These are phyloP conservation scores for Linnemannia elongata DNA, from an alignment of 192 early-diverging fungal genomes.

Conservation along the genomic window DNA sequence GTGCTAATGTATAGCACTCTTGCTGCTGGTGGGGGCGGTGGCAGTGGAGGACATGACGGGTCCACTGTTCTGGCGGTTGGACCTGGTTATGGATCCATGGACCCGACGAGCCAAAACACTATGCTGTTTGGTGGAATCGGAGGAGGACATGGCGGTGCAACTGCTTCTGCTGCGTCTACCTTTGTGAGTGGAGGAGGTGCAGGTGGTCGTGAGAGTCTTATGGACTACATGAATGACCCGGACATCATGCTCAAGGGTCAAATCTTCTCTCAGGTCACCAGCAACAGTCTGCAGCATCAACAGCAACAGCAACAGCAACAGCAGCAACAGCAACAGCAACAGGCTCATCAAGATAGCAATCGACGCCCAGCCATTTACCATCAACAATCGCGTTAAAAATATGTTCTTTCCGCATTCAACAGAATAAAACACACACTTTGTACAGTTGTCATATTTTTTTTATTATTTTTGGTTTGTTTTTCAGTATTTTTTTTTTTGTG, in stretches of 20 bases:
- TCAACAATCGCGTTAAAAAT: background rate
- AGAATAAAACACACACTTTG: background rate
- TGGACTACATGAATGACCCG: constrained; percentile 36
- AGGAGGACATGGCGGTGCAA: background rate
- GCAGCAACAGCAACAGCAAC: constrained; percentile 9
- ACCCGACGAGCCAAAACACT: background rate
- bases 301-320: constrained; percentile 23
- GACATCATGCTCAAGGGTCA: constrained; percentile 15
- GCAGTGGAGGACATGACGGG: background rate
- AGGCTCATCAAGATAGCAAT: background rate
- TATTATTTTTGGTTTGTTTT: constrained; percentile 7
- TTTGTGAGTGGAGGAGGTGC: background rate
- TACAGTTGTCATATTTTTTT: constrained; percentile 17
- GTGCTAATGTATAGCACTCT: background rate
- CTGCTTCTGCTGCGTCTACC: too few species aligned
- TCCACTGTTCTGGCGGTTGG: background rate
- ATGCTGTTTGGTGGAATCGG: background rate
- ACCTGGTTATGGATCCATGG: background rate
- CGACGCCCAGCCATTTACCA: background rate
- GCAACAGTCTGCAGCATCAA: constrained; percentile 15
- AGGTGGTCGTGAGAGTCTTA: constrained; percentile 6
- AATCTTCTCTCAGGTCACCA: constrained; percentile 34
- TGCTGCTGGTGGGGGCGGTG: background rate
- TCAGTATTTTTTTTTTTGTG: background rate
- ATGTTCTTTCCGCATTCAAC: background rate